These are phyloP conservation scores for Pseudohalonectria lignicola DNA, from an alignment of 2,329 filamentous ascomycete species.

Conservation along the genomic window DNA sequence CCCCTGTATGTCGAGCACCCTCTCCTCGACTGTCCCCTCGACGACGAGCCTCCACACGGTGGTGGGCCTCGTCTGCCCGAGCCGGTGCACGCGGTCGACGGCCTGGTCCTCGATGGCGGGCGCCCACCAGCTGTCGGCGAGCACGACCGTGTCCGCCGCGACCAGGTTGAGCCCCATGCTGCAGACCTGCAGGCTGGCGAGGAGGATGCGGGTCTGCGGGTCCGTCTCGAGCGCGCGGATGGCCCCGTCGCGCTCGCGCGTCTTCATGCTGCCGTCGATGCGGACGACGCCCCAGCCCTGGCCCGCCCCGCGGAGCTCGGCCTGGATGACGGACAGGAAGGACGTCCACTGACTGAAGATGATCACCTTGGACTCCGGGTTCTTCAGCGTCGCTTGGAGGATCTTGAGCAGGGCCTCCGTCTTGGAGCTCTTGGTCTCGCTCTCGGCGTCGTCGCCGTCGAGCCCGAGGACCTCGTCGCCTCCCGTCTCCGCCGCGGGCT, in stretches of 20 bases:
- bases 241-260: constrained; percentile 58
- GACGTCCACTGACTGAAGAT: constrained; percentile 71
- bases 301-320: constrained; percentile 48
- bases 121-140: constrained; percentile 60
- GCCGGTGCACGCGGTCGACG: constrained; percentile 74
- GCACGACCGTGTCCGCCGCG: constrained; percentile 73
- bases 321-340: constrained; percentile 62
- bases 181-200: constrained; percentile 73
- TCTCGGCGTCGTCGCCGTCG: constrained; percentile 42
- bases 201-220: constrained; percentile 58
- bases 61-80: constrained; percentile 71
- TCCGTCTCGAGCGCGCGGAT: constrained; percentile 58
- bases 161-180: constrained; percentile 81
- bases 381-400: constrained; percentile 55
- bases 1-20: constrained; percentile 66
- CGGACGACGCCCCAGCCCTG: constrained; percentile 42
- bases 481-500: constrained; percentile 48
- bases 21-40: constrained; percentile 70
- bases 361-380: constrained; percentile 55
- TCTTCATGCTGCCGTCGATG: constrained; percentile 72
- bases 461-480: constrained; percentile 17
- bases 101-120: constrained; percentile 67
- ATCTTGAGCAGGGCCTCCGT: constrained; percentile 71
- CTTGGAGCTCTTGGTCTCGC: constrained; percentile 64
- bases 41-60: constrained; percentile 76